Evolutionary conservation across 2,329 filamentous ascomycete genomes (phyloP), one percentile per base, ranked within the genome.

Genomic region (Penicillium sp.): DNA sequence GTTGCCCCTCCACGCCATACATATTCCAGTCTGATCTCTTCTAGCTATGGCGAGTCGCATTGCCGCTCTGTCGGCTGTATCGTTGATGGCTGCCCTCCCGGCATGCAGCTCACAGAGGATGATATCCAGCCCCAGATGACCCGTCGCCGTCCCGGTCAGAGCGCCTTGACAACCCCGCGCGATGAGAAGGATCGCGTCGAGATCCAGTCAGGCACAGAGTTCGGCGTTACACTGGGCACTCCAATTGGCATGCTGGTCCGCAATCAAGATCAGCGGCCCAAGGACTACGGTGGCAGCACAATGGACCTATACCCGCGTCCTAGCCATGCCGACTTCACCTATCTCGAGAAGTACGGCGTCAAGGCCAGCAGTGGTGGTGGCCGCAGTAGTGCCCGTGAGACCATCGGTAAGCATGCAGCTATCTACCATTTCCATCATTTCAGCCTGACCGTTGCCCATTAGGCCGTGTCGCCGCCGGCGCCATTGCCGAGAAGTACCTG

Each of bases 101-200:
- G 88, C 61, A 85, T 97, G 77, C 75, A 84, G 61, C 82, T 97
- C 68, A 86, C 81, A 52, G 90, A 95, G 71, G 77, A 75, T 44
- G 88, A 94, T 65, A 94, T 97, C 66, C 91, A 98, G 73, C 89
- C 89, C 40, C 89, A 96, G 73, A 87, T 97, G 81, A 94, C 86
- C 54, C 85, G 91, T 55, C 81, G 91, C 51, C 81, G 91, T 50
- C 91, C 91, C 4, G 91, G 91, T 36, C 91, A 98, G 72, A 88
- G 83, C 58, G 82, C 84, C 53, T 86, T 97, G 62, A 95, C 89
- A 2, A 97, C 93, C 1, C 91, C 91, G 14, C 82, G 93, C 58
- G 82, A 96, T 69, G 91, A 97, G 72, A 91, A 91, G 70, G 93
- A 97, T 69, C 77, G 78, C 40, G 90, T 97, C 20, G 81, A 89